Evolutionary conservation across 257 asterid genomes (phyloP), one percentile per base, ranked within the genome.

Genomic region (Solanum acaule): DNA sequence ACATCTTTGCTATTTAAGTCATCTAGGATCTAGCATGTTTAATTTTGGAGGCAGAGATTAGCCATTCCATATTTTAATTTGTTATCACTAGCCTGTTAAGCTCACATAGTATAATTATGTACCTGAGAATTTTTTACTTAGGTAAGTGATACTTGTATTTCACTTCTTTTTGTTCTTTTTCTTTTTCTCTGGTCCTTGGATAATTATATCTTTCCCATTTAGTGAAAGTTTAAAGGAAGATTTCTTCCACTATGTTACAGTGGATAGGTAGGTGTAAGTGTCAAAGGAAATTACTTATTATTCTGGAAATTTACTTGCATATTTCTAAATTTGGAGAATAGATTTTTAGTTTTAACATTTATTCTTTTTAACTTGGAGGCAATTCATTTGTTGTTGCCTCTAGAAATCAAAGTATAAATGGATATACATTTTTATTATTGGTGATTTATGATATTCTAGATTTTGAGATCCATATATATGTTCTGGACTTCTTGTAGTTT

Each of bases 251-350:
- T 46, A 95, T 96, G 99, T 92, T 96, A 89, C 99, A 96, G 89
- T 96, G 98, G 99, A 94, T 94, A 98, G 99, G 99, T 87, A 98
- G 98, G 91, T 93, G 96, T 96, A 92, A 94, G 98, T 92, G 77
- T 70, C 63, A 76, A 38, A 78, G 3, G 77, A 37, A 22, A 37
- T 86, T 83, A 81, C 34, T 84, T 82, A 44, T 77, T 85, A 88
- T 89, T 68, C 73, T 37, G 84, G 76, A 75, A 67, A 78, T 31
- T 23, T 25, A 73, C 12, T 61, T 46, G 65, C 65, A 86, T 27
- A 70, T 44, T 73, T 67, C 18, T 40, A 49, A 52, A 68, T 65
- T 38, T 29, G 56, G 40, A n/a, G 73, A 5, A 67, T 6, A 25
- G 16, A 2, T 25, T 67, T 67, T 23, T 2, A 25, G 6, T 65